Base-by-base conservation (phyloP, 2,329 filamentous ascomycete genomes). In the Mollisiaceae sp. region DNA sequence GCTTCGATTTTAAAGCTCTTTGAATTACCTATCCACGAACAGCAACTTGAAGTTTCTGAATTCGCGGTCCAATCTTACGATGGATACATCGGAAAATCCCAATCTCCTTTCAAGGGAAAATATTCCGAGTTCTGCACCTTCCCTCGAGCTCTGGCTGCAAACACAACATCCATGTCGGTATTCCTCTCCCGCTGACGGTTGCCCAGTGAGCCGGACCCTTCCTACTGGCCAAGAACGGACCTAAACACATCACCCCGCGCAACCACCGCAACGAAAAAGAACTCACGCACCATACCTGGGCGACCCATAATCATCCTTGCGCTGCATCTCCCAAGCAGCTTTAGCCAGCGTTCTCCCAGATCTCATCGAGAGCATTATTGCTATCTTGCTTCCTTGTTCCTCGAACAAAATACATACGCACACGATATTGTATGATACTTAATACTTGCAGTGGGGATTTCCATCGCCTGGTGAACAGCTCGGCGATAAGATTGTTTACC, bases 401-500 rank as follows among this genome's bases (percentile, higher is more conserved):
- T 27, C 50, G 8, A n/a, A 50, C 38, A 22, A 47, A 12, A 50
- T 20, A 9, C 45, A 8, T 20, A 47, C 8, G n/a, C 5, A 47
- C 43, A 47, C 14, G n/a, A 22, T 50, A 50, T 11, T 20, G 8
- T 24, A 50, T 20, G 24, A 50, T 20, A 50, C n/a, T n/a, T n/a
- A n/a, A n/a, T 50, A 15, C 12, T 50, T 50, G 2, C 8, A 32
- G 22, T 14, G 22, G 50, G 50, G 50, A 18, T 3, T 6, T 47
- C 15, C 24, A 54, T 54, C 27, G 50, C 50, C 9, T 3, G 47
- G 50, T n/a, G 24, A 35, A 54, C 50, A 35, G 27, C 50, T 5
- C 50, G 32, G 50, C 55, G 55, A 57, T 57, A 57, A 57, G 55
- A 38, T 24, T 57, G 36, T 57, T 39, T n/a, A 57, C 55, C 12